Conservation (phyloP, 2,329 filamentous ascomycete genomes). For the Pseudocercospora cruenta region DNA sequence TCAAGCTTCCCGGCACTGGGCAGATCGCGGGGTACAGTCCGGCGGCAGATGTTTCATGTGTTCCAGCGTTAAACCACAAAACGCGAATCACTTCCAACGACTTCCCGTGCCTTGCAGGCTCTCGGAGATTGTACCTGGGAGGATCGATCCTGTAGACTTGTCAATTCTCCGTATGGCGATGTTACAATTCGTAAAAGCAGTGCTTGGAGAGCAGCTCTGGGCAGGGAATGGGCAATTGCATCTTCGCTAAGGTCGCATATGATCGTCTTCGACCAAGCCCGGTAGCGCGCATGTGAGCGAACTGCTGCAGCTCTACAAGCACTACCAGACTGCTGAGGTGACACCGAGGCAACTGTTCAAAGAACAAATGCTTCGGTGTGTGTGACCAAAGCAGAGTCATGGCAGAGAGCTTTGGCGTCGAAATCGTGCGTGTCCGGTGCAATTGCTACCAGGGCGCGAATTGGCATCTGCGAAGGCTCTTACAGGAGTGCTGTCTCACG, state of each 20-base stretch:
- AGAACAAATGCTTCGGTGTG: not conserved
- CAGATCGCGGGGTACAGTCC: not conserved
- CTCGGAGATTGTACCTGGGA: not conserved
- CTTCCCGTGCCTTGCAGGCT: constrained; percentile 4
- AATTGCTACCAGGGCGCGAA: not conserved
- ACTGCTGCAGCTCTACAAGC: not conserved
- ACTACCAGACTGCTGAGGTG: not conserved
- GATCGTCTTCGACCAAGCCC: not conserved
- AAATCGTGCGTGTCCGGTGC: not conserved
- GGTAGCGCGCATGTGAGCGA: not conserved
- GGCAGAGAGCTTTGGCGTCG: not conserved
- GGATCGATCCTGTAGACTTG: not conserved
- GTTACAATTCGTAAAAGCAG: not conserved
- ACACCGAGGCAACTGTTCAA: not conserved
- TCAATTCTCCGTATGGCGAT: not conserved
- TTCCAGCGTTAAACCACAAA: not conserved
- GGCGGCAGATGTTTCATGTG: constrained; percentile 7
- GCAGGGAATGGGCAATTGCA: not conserved
- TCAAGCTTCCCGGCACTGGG: not conserved
- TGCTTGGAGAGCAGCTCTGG: not conserved
- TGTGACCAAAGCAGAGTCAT: not conserved
- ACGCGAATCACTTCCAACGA: not conserved
- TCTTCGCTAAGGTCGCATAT: not conserved
- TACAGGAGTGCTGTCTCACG: constrained; percentile 3
- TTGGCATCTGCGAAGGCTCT: not conserved